These are phyloP conservation scores for Roridomyces roridus DNA, from an alignment of 768 basidiomycete genomes.

Conservation along the genomic window DNA sequence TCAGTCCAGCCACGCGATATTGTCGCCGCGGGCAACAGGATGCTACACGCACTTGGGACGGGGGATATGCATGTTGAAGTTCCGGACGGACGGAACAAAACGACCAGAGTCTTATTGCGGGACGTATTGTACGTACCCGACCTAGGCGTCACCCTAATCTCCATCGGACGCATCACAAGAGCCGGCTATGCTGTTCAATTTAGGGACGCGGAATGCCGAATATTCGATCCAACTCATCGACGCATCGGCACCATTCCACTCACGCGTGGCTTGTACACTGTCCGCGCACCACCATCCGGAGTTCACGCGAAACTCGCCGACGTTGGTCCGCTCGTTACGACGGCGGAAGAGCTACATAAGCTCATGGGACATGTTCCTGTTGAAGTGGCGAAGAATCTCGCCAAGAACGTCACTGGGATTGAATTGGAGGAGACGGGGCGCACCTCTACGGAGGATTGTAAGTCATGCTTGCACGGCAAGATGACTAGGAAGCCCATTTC, in stretches of 20 bases:
- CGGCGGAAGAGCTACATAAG: constrained; percentile 29
- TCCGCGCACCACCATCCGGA: neutral
- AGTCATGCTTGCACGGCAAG: constrained; percentile 38
- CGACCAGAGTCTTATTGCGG: constrained; percentile 29
- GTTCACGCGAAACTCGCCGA: neutral
- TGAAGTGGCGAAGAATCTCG: constrained; percentile 27
- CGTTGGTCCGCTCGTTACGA: constrained; percentile 9
- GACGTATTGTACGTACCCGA: constrained; percentile 37
- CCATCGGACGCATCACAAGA: constrained; percentile 33
- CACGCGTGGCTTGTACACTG: constrained; percentile 11
- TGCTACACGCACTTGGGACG: constrained; percentile 35
- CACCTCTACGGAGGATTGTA: constrained; percentile 27
- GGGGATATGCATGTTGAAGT: constrained; percentile 36
- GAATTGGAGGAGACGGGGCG: constrained; percentile 27
- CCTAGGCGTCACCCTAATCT: constrained; percentile 38
- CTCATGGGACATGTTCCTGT: constrained; percentile 33
- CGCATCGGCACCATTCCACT: constrained; percentile 2
- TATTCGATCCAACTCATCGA: constrained; percentile 18
- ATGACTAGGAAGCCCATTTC: constrained; percentile 30
- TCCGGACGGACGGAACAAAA: constrained; percentile 27
- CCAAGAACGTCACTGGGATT: constrained; percentile 34
- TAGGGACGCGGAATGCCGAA: constrained; percentile 26
- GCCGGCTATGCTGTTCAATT: constrained; percentile 33
- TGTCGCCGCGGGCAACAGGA: constrained; percentile 33
- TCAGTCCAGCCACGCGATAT: constrained; percentile 32